Evolutionary conservation across 192 early-diverging fungal genomes (phyloP), one percentile per base, ranked within the genome.

Genomic region (Coemansia sp.): DNA sequence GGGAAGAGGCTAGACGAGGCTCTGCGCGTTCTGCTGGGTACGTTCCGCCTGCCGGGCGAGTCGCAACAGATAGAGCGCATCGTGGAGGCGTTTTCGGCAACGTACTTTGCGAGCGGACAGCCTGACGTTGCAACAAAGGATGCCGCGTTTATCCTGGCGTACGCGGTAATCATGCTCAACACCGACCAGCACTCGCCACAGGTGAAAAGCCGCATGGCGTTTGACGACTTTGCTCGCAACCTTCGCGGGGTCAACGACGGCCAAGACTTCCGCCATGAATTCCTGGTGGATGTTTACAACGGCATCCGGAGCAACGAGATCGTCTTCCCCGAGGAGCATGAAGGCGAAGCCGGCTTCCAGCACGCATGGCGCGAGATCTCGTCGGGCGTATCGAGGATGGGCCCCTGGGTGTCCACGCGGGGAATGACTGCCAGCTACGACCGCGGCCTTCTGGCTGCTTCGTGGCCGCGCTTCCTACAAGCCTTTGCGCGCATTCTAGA

Each of bases 151-250:
- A 87, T 99, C 33, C 85, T 99, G 36, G 85, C 96, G 0, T 99
- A 92, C 64, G 93, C 97, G 1, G 87, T 98, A 33, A 94, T 99
- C 53, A 94, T 99, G 91, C 85, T 99, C 68, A 99, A 99, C 75
- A 98, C 97, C 3, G 98, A 99, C 87, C 93, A 94, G 83, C 95
- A 99, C 75, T 98, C 94, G 78, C 93, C 87, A 49, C 94, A 94
- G 83, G 93, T 97, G 24, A 81, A 92, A 80, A 83, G 77, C 8
- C 89, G 93, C 51, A 99, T 99, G 98, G 89, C 90, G 10, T 75
- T 92, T 11, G 88, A 94, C 18, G 93, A 96, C 66, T 99, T 95
- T 84, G 85, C 86, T 48, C 88, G 90, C 63, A 99, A 98, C 76
- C 68, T 93, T 44, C 85, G 94, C 8, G 94, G 93, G 9, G 87